Percentiles rank a stretch among this genome's conserved stretches.
These are phyloP conservation scores for Eustoma russellianum DNA, from an alignment of 257 asterid species.

Conservation along the genomic window DNA sequence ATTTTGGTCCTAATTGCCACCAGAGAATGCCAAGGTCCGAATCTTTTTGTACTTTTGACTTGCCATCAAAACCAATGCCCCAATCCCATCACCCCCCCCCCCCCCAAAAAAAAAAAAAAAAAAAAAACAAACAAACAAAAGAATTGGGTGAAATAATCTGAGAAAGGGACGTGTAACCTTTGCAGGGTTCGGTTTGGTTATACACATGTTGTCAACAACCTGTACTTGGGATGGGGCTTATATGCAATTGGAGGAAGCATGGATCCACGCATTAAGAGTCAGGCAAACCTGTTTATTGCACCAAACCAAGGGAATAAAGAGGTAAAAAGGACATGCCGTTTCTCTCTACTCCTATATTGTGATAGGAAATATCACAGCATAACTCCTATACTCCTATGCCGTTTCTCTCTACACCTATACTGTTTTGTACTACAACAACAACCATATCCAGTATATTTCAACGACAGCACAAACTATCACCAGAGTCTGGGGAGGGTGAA, in stretches of 20 bases:
- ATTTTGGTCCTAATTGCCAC: constrained; percentile 66
- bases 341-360: neutral
- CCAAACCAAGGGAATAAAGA: constrained; percentile 52
- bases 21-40: constrained; percentile 85
- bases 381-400: too few relatives aligned
- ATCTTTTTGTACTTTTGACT: too few relatives aligned
- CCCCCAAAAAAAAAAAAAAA: too few relatives aligned
- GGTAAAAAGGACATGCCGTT: constrained; percentile 17
- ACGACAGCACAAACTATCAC: too few relatives aligned
- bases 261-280: constrained; percentile 80
- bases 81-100: too few relatives aligned
- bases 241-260: constrained; percentile 90
- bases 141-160: neutral
- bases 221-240: constrained; percentile 71
- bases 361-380: too few relatives aligned
- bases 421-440: neutral
- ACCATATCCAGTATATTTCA: too few relatives aligned
- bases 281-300: constrained; percentile 77
- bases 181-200: constrained; percentile 68
- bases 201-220: constrained; percentile 83
- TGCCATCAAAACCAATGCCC: too few relatives aligned
- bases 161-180: neutral
- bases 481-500: too few relatives aligned
- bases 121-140: too few relatives aligned
- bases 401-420: neutral